phyloP scores from a whole-genome alignment of 2,329 filamentous ascomycete species.

The Nemania sp. region DNA sequence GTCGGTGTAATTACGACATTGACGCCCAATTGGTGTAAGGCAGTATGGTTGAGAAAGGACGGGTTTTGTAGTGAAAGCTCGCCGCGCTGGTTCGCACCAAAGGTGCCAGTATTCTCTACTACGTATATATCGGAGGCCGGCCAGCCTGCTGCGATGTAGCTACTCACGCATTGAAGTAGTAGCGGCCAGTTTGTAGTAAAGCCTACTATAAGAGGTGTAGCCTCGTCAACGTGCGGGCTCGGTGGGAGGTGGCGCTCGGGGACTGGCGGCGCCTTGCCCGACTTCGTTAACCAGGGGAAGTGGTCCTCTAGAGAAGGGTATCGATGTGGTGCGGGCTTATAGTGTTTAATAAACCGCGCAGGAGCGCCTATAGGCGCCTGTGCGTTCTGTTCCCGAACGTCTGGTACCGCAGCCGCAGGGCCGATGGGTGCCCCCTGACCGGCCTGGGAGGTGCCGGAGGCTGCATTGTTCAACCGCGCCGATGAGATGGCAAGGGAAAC shows the following conservation, averaged over 20 bases:
- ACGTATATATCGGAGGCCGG: conserved; percentile 65
- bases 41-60: conserved; percentile 65
- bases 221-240: conserved; percentile 51
- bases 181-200: conserved; percentile 66
- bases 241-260: conserved; percentile 52
- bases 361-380: conserved; percentile 39
- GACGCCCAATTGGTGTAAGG: conserved; percentile 61
- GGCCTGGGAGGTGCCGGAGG: conserved; percentile 22
- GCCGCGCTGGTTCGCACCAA: conserved; percentile 60
- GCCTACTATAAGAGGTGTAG: conserved; percentile 60
- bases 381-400: conserved; percentile 40
- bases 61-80: conserved; percentile 63
- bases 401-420: conserved; percentile 41
- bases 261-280: conserved; percentile 46
- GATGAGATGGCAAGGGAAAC: conserved; percentile 41
- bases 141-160: conserved; percentile 68
- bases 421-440: conserved; percentile 8
- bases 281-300: conserved; percentile 54
- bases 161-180: conserved; percentile 64
- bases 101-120: conserved; percentile 67
- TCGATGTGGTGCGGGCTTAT: conserved; percentile 50
- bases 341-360: conserved; percentile 45
- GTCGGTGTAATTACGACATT: conserved; percentile 62
- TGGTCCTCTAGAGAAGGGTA: conserved; percentile 53
- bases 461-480: conserved; percentile 22